phyloP scores from a whole-genome alignment of 2,329 filamentous ascomycete genomes.

The Decorospora gaudefroyi region DNA sequence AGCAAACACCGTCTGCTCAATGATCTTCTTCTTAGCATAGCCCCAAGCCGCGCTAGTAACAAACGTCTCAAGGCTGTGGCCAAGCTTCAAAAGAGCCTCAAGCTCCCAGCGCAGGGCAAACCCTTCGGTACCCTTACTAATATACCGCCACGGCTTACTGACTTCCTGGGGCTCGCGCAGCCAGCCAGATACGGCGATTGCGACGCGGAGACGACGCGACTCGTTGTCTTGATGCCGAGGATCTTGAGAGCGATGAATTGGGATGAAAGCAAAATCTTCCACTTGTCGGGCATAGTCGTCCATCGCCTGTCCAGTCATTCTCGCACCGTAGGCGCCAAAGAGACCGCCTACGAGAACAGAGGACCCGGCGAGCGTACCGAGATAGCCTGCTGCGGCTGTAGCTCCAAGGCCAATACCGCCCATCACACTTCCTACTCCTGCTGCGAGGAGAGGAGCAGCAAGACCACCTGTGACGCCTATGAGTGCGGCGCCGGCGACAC shows the following conservation, averaged over 20 bases:
- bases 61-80: constrained; percentile 75
- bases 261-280: constrained; percentile 84
- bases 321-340: constrained; percentile 88
- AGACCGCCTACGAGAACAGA: constrained; percentile 78
- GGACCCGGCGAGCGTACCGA: constrained; percentile 80
- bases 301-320: constrained; percentile 84
- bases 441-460: constrained; percentile 74
- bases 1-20: constrained; percentile 62
- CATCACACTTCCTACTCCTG: constrained; percentile 78
- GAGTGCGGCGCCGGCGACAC: constrained; percentile 82
- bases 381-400: constrained; percentile 73
- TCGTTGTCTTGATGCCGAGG: constrained; percentile 58
- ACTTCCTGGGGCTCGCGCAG: constrained; percentile 72
- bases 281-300: constrained; percentile 86
- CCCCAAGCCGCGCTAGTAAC: constrained; percentile 81
- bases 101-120: constrained; percentile 87
- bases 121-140: constrained; percentile 74
- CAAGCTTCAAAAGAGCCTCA: constrained; percentile 75
- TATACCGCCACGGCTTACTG: constrained; percentile 74
- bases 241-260: constrained; percentile 56
- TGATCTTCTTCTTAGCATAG: constrained; percentile 72
- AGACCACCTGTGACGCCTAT: constrained; percentile 83
- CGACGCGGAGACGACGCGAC: constrained; percentile 67
- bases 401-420: constrained; percentile 75
- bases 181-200: constrained; percentile 83